phyloP scores from a whole-genome alignment of 805 yeast genomes.

The Cyberlindnera sargentensis region DNA sequence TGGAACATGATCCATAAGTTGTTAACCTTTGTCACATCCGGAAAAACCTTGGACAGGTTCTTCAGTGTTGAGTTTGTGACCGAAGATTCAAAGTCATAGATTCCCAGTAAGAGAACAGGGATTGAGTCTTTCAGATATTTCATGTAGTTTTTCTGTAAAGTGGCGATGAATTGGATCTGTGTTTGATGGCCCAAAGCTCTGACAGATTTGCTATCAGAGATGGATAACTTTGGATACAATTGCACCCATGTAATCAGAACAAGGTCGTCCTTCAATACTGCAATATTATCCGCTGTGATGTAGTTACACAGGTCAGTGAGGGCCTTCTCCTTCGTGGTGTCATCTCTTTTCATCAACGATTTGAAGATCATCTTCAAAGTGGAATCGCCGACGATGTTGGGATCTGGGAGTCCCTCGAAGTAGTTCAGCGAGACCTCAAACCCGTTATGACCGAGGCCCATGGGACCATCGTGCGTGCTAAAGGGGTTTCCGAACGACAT shows the following conservation, averaged over 20 bases:
- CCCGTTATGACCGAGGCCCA: constrained; percentile 34
- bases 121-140: constrained; percentile 65
- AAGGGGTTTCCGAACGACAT: constrained; percentile 24
- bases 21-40: constrained; percentile 44
- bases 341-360: constrained; percentile 68
- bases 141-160: constrained; percentile 48
- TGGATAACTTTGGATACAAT: constrained; percentile 69
- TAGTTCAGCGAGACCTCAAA: constrained; percentile 63
- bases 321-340: constrained; percentile 81
- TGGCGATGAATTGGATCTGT: constrained; percentile 46
- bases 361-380: constrained; percentile 61
- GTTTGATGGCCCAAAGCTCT: constrained; percentile 56
- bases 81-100: constrained; percentile 59
- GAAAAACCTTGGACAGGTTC: constrained; percentile 48
- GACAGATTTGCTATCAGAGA: constrained; percentile 62
- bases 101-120: constrained; percentile 68
- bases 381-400: constrained; percentile 40
- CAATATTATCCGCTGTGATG: constrained; percentile 18
- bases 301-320: constrained; percentile 43
- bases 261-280: constrained; percentile 41
- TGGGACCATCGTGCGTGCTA: constrained; percentile 10
- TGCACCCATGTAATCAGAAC: constrained; percentile 68
- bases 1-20: constrained; percentile 57
- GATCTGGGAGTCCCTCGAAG: constrained; percentile 73
- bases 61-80: constrained; percentile 46